Conservation (phyloP, 1,139 yeast species). For the Candida gigantensis region DNA sequence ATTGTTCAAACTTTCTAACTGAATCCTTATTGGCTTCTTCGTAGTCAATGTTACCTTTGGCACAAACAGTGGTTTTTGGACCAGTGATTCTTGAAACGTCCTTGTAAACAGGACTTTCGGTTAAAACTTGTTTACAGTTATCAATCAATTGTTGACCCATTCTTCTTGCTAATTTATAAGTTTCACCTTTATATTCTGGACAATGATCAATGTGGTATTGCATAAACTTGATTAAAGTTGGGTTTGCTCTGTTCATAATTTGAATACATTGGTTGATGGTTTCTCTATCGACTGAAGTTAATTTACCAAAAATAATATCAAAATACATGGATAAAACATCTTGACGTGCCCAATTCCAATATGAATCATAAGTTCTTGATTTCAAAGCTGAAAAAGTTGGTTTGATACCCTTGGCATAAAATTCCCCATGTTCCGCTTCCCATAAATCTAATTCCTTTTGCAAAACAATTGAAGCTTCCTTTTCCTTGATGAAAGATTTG, state of each 20-base stretch:
- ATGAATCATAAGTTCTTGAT: slow-evolving; percentile 94
- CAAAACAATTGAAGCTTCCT: slow-evolving; percentile 78
- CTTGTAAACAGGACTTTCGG: slow-evolving; percentile 86
- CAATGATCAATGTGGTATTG: slow-evolving; percentile 95
- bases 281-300: slow-evolving; percentile 89
- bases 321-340: slow-evolving; percentile 91
- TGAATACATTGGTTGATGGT: slow-evolving; percentile 95
- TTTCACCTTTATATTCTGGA: slow-evolving; percentile 85
- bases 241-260: slow-evolving; percentile 96
- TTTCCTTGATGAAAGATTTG: slow-evolving; percentile 81
- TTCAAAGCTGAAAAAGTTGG: slow-evolving; percentile 90
- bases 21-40: slow-evolving; percentile 85
- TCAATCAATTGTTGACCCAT: slow-evolving; percentile 93
- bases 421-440: slow-evolving; percentile 94
- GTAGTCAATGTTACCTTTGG: slow-evolving; percentile 84
- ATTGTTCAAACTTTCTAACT: slow-evolving; percentile 92
- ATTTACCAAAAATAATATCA: slow-evolving; percentile 92
- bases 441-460: slow-evolving; percentile 92
- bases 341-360: slow-evolving; percentile 99
- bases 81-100: slow-evolving; percentile 94
- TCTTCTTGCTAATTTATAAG: slow-evolving; percentile 82
- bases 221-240: slow-evolving; percentile 92
- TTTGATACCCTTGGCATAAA: slow-evolving; percentile 85
- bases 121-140: slow-evolving; percentile 87
- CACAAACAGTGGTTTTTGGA: slow-evolving; percentile 86